A percentile compares a stretch with the other conserved stretches of the same genome.
Conservation (phyloP, 192 early-diverging fungal species). For the Phlyctochytrium planicorne region DNA sequence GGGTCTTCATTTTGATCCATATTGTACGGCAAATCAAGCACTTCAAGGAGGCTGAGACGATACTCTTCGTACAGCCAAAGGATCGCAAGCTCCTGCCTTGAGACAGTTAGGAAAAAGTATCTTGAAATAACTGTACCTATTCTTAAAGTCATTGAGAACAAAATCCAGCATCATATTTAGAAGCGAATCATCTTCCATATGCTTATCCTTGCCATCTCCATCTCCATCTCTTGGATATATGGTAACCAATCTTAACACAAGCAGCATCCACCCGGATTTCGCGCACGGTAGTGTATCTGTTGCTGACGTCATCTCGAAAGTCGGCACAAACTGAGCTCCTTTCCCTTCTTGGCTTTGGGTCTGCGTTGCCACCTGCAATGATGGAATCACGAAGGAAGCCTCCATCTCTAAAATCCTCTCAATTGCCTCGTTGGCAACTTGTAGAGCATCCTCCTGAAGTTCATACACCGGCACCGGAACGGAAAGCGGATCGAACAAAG, state of each 20-base stretch:
- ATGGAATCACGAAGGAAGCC: neutral
- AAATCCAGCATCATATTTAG: conserved; percentile 47
- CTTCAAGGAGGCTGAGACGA: conserved; percentile 29
- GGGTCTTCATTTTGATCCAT: neutral
- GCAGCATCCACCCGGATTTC: conserved; percentile 46
- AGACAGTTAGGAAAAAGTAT: too few species aligned
- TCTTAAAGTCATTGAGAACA: conserved; percentile 61
- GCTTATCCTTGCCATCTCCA: neutral
- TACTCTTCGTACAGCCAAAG: conserved; percentile 77
- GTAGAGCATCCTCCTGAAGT: neutral
- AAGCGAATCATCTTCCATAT: too few species aligned
- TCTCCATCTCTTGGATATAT: neutral
- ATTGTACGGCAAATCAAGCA: neutral
- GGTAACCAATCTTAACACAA: conserved; percentile 35
- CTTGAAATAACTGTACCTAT: conserved; percentile 41
- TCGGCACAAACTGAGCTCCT: neutral
- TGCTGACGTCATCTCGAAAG: conserved; percentile 5
- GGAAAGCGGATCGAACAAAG: neutral
- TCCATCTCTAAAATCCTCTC: conserved; percentile 29
- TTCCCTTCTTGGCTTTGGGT: neutral
- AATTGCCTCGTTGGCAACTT: conserved; percentile 14
- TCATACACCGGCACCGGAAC: neutral
- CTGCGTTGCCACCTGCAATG: conserved; percentile 6
- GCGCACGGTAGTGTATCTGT: conserved; percentile 29
- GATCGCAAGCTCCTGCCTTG: conserved; percentile 64